Conservation (phyloP, 2,329 filamentous ascomycete species). For the Clonostachys chloroleuca region DNA sequence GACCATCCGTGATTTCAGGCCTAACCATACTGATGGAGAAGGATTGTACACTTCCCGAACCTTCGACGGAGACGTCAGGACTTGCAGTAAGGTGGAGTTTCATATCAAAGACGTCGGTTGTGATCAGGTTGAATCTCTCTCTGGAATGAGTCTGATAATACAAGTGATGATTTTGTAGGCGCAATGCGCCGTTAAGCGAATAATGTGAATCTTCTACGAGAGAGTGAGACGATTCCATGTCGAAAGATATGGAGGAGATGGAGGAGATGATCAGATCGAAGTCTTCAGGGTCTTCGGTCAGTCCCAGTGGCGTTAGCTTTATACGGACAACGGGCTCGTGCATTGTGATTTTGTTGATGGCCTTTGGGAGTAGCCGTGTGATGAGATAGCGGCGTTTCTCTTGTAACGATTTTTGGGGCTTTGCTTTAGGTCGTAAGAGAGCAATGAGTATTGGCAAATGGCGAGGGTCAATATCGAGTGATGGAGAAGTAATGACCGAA, state of each 20-base stretch:
- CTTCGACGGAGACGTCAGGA: conserved; percentile 79
- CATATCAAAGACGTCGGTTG: conserved; percentile 83
- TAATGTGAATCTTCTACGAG: conserved; percentile 81
- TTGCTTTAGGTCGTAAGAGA: conserved; percentile 57
- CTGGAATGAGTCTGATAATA: conserved; percentile 91
- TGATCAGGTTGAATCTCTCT: conserved; percentile 78
- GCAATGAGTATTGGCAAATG: conserved; percentile 84
- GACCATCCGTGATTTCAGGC: conserved; percentile 85
- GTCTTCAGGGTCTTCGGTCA: conserved; percentile 64
- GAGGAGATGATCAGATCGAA: conserved; percentile 95
- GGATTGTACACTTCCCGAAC: conserved; percentile 76
- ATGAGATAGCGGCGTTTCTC: conserved; percentile 65
- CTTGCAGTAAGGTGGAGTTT: conserved; percentile 81
- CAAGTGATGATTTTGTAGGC: conserved; percentile 80
- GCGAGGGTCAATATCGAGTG: conserved; percentile 85
- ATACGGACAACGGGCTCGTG: conserved; percentile 94
- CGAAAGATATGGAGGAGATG: conserved; percentile 87
- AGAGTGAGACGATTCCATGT: conserved; percentile 94
- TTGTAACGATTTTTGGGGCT: conserved; percentile 22
- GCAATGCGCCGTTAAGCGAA: conserved; percentile 74
- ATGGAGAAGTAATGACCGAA: conserved; percentile 92
- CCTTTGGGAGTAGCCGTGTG: conserved; percentile 88
- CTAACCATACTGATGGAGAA: conserved; percentile 87
- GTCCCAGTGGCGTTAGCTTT: conserved; percentile 73
- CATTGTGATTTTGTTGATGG: conserved; percentile 91